Evolutionary conservation across 345 rosid genomes (phyloP).

Genomic region (Sapria himalayana): DNA sequence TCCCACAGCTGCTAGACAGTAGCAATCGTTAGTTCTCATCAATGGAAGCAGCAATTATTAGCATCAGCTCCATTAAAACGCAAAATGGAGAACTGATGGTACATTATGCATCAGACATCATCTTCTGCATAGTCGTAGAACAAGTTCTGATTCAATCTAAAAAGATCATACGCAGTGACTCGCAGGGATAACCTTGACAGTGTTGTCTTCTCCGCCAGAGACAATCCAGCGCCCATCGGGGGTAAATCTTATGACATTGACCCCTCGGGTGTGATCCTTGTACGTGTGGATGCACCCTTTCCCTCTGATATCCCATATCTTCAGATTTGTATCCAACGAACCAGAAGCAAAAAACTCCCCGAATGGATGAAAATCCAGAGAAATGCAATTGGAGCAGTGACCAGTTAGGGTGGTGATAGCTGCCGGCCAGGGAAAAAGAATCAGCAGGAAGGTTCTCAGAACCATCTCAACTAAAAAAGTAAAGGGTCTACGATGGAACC

Average conservation of each 20-base stretch:
- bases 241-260: constrained; percentile 86
- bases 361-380: constrained; percentile 93
- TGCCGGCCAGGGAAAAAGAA: constrained; percentile 13
- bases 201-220: constrained; percentile 94
- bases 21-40: no score
- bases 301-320: constrained; percentile 97
- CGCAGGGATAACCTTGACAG: constrained; percentile 50
- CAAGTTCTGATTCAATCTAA: no score
- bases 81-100: no score
- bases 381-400: constrained; percentile 90
- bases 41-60: no score
- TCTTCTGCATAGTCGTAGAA: no score
- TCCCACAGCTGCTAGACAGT: constrained; percentile 86
- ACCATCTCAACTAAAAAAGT: not conserved
- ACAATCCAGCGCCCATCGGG: constrained; percentile 99
- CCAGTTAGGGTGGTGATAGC: constrained; percentile 93
- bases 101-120: no score
- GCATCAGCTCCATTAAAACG: no score
- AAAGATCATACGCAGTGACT: no score
- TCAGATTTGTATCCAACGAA: constrained; percentile 86
- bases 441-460: not conserved
- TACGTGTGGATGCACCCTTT: constrained; percentile 96
- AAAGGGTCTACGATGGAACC: constrained; percentile 3
- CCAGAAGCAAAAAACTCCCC: constrained; percentile 99
- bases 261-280: constrained; percentile 97